phyloP scores from a whole-genome alignment of 768 basidiomycete genomes.

The Coprinopsis sp. region DNA sequence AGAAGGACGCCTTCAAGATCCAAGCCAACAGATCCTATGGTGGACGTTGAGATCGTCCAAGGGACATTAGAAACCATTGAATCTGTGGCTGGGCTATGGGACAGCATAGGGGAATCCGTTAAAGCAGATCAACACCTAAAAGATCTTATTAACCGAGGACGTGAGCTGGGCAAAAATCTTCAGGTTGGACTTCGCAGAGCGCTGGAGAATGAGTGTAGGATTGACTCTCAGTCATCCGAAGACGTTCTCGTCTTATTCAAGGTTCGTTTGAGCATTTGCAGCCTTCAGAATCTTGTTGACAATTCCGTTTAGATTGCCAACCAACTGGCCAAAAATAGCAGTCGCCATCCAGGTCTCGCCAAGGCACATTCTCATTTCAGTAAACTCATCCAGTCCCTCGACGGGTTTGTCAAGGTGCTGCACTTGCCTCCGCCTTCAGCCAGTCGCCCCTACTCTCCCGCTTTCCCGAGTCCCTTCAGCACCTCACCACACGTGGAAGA shows the following conservation, averaged over 20 bases:
- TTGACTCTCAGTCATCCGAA: conserved; percentile 10
- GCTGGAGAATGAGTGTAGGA: conserved; percentile 15
- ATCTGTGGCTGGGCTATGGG: neutral
- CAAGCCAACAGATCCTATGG: neutral
- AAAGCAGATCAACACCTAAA: neutral
- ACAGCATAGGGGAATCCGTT: neutral
- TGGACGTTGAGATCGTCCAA: neutral
- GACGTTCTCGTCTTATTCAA: conserved; percentile 31
- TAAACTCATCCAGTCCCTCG: conserved; percentile 72
- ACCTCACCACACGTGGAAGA: conserved; percentile 31
- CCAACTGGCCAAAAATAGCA: neutral
- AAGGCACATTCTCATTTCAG: conserved; percentile 33
- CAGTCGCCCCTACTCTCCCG: conserved; percentile 56
- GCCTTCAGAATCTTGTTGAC: neutral
- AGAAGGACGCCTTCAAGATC: neutral
- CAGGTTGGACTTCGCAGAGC: neutral
- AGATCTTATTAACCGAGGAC: conserved; percentile 5
- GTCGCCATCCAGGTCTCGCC: conserved; percentile 24
- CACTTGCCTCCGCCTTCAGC: conserved; percentile 76
- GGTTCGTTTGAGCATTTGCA: conserved; percentile 27
- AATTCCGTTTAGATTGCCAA: neutral
- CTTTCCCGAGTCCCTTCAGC: conserved; percentile 32
- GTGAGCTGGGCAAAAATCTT: neutral
- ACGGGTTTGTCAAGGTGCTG: conserved; percentile 82
- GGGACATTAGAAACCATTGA: neutral